Conservation (phyloP, 2,329 filamentous ascomycete species). For the Ophiocordyceps camponoti-saundersi region DNA sequence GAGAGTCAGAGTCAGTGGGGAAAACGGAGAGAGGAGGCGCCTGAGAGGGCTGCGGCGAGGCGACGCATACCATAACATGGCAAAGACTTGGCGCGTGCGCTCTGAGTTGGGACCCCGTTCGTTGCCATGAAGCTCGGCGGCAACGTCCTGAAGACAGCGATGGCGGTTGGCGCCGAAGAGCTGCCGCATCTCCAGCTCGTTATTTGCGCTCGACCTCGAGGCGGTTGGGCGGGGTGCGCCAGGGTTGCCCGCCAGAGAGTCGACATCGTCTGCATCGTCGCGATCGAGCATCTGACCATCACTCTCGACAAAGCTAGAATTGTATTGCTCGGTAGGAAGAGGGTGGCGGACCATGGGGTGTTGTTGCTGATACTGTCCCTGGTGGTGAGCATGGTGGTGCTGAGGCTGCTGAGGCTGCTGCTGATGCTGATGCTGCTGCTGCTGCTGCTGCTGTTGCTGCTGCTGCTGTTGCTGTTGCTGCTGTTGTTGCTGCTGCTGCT, state of each 20-base stretch:
- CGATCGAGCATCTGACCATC: constrained; percentile 44
- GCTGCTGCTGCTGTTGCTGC: not conserved
- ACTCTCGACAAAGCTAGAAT: constrained; percentile 35
- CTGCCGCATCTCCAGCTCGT: constrained; percentile 65
- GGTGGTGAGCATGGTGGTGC: constrained; percentile 12
- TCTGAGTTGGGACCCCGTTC: constrained; percentile 70
- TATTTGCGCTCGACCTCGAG: constrained; percentile 52
- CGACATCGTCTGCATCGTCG: constrained; percentile 39
- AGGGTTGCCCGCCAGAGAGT: constrained; percentile 27
- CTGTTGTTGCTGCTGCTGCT: constrained; percentile 6
- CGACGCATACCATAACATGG: constrained; percentile 65
- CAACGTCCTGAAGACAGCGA: constrained; percentile 53
- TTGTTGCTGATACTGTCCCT: constrained; percentile 16
- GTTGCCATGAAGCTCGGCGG: constrained; percentile 59
- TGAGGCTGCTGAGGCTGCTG: constrained; percentile 6
- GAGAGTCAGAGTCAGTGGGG: not conserved
- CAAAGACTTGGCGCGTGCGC: constrained; percentile 70
- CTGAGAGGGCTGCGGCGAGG: not conserved
- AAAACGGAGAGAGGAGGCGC: not conserved
- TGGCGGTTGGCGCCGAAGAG: constrained; percentile 54
- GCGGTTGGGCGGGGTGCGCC: constrained; percentile 38
- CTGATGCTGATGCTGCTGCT: not conserved
- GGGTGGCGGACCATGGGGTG: constrained; percentile 27
- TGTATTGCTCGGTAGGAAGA: constrained; percentile 36
- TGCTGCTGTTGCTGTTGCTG: not conserved